Evolutionary conservation across 306 rosid species (phyloP), one percentile per base, ranked within the genome.

Genomic region (Canavalia gladiata): DNA sequence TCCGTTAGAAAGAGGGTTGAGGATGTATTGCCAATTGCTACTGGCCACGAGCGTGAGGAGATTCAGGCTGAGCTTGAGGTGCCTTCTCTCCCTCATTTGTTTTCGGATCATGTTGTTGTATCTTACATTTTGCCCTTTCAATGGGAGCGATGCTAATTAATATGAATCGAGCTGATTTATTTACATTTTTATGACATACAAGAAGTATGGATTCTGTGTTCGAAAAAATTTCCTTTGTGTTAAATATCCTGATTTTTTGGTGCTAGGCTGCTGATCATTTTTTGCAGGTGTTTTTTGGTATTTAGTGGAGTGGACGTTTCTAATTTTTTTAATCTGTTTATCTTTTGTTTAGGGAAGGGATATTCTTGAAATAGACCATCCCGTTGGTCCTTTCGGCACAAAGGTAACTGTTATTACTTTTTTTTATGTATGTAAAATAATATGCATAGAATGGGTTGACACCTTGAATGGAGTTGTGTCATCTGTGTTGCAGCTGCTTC

Each of bases 21-120:
- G 85, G 97, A 93, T 81, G 87, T 93, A 58, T 47, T 90, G 84
- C 98, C 99, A 12, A 95, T 95, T 69, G 99, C 97, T 6, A 95
- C 99, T 3, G 98, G 98, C 11, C 96, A 93, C 81, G 98, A 95
- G 90, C 98, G 91, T 7, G 97, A 95, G 90, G 98, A 95, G 93
- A 88, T 90, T 84, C 93, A 86, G 65, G 98, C 98, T 46, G 89
- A 87, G n/a, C 85, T 88, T 76, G 74, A 90, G 92, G 98, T 94
- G 11, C 7, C 46, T n/a, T 60, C 12, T 8, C 0, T 5, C 4
- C 5, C 4, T 11, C 10, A 7, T 2, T 47, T 68, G 6, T 68
- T 69, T 35, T 56, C 30, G 7, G 41, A 57, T 56, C 42, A 12
- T 56, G 31, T 54, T 56, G 31, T 54, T 1, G 10, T n/a, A n/a